Percentiles rank a stretch among this genome's conserved stretches.
Evolutionary conservation across 495 filamentous ascomycete species (phyloP).

Genomic region (Aspergillus kassunensis): DNA sequence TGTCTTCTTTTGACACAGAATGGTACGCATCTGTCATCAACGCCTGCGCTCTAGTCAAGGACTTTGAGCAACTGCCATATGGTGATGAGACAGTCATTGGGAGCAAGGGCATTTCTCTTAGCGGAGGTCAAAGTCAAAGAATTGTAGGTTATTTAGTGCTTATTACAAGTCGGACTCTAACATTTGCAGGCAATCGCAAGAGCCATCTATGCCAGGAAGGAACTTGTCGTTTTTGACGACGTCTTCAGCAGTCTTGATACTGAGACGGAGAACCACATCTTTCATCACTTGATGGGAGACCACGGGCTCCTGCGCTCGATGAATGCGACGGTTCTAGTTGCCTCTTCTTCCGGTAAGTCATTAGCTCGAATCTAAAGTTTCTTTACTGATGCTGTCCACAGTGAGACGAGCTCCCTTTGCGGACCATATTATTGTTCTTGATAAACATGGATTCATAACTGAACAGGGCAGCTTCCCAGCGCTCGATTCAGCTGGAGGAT

Average conservation of each 20-base stretch:
- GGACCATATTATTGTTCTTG: constrained; percentile 51
- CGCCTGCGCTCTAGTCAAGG: constrained; percentile 58
- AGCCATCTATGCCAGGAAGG: constrained; percentile 53
- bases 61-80: constrained; percentile 50
- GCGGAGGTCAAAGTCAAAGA: constrained; percentile 65
- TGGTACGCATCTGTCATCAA: constrained; percentile 62
- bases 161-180: too few species aligned
- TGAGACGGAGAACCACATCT: constrained; percentile 57
- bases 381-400: constrained; percentile 3
- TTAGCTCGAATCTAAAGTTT: neutral
- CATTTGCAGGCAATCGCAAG: constrained; percentile 48
- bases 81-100: constrained; percentile 60
- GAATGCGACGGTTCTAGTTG: constrained; percentile 49
- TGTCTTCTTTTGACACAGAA: constrained; percentile 48
- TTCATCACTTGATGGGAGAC: constrained; percentile 51
- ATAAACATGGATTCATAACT: constrained; percentile 35
- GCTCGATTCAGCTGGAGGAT: constrained; percentile 43
- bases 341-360: constrained; percentile 41
- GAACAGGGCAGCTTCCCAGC: constrained; percentile 52
- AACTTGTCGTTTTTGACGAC: constrained; percentile 55
- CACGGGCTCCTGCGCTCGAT: constrained; percentile 49
- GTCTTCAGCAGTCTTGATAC: constrained; percentile 59
- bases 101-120: constrained; percentile 60
- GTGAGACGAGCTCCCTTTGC: constrained; percentile 47
- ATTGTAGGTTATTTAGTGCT: constrained; percentile 49